These are phyloP conservation scores for Aspergillaceae sp. DNA, from an alignment of 2,329 filamentous ascomycete genomes.

Conservation along the genomic window DNA sequence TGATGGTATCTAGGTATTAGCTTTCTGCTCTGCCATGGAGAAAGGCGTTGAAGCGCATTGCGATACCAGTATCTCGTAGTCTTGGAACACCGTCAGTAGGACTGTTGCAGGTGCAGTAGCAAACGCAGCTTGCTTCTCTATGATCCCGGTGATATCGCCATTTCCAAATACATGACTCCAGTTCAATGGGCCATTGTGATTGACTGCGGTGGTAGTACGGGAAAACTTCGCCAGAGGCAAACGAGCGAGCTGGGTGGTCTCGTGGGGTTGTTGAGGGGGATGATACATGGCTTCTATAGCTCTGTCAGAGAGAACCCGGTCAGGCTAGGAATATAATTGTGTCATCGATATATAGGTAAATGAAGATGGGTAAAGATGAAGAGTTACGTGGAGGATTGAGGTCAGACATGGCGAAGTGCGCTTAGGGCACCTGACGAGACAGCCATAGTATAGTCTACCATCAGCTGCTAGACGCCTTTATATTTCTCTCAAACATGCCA, in stretches of 20 bases:
- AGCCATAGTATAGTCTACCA: background rate
- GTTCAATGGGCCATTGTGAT: slow-evolving; percentile 30
- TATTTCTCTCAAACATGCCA: too few species aligned
- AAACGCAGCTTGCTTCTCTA: slow-evolving; percentile 21
- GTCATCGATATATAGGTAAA: background rate
- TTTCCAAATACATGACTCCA: slow-evolving; percentile 38
- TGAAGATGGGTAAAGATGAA: background rate
- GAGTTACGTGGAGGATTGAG: background rate
- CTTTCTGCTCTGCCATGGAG: background rate
- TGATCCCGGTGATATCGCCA: slow-evolving; percentile 26
- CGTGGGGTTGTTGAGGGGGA: slow-evolving; percentile 4
- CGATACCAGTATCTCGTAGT: slow-evolving; percentile 30
- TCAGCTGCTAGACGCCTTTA: too few species aligned
- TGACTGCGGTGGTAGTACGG: slow-evolving; percentile 31
- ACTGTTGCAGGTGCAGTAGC: slow-evolving; percentile 7
- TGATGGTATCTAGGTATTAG: background rate
- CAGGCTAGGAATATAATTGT: background rate
- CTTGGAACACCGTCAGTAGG: slow-evolving; percentile 28
- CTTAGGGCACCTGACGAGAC: background rate
- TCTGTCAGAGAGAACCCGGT: background rate
- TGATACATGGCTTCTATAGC: slow-evolving; percentile 7
- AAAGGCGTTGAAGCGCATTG: background rate
- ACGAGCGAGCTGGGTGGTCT: slow-evolving; percentile 11
- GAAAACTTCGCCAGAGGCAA: slow-evolving; percentile 37
- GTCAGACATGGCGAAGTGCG: background rate